Base-by-base conservation (phyloP, 2,329 filamentous ascomycete genomes). In the Gnomoniopsis smithogilvyi region DNA sequence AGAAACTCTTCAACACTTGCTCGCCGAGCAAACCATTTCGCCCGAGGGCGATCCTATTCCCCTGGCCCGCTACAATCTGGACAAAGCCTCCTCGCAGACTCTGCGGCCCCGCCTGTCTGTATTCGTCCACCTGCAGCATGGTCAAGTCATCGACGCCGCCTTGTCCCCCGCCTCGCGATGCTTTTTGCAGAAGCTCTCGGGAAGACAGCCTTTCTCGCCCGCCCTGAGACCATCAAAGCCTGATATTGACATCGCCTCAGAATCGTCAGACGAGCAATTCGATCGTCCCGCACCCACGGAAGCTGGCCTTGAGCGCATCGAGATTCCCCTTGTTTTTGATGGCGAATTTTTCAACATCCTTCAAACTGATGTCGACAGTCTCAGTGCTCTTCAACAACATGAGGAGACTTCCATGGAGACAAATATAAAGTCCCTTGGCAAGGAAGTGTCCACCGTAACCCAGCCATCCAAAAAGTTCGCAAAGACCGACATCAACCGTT, bases 311-410 rank as follows among this genome's bases (percentile, higher is more conserved):
- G 60, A 73, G 56, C 73, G 72, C 53, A 78, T 96, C n/a, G 87
- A 93, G 69, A 83, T 96, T 7, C 89, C 91, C 19, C 76, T 96
- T 2, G 84, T 85, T 2, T 91, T 91, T 24, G 91, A 95, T 67
- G 80, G 82, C 21, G 85, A 92, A 68, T 96, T 96, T 72, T 96
- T 96, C 71, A 81, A 85, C 30, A 84, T 89, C 45, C 80, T 96
- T 8, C 86, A 90, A 66, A 82, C 78, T 47, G 90, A 94, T 68
- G 81, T 96, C 17, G 81, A 80, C 22, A 82, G 83, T 48, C 77
- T 96, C 3, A 89, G 91, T 63, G 76, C 77, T 0, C 76, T 96
- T 3, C 89, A 93, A 63, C 76, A 79, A 41, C 74, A 81, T 47
- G 89, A 96, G 69, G 82, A 89, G 66, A 76, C 79, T 60, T 79